These are phyloP conservation scores for Colletotrichum sp. DNA, from an alignment of 2,329 filamentous ascomycete species.

Conservation along the genomic window DNA sequence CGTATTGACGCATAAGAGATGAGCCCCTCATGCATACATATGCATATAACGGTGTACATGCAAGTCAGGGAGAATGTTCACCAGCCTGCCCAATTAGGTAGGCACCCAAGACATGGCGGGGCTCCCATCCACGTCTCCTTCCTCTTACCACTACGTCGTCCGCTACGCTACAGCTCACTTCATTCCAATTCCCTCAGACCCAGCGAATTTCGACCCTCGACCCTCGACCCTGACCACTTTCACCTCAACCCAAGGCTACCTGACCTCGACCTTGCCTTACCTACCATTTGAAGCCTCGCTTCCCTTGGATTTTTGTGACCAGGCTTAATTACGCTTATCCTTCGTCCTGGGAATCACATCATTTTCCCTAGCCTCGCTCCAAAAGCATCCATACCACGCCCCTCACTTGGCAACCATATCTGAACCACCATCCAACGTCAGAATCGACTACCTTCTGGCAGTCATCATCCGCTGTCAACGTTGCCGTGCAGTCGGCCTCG, in stretches of 20 bases:
- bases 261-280: neutral
- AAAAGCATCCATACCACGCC: neutral
- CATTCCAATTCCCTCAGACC: neutral
- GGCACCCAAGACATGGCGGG: neutral
- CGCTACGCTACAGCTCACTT: neutral
- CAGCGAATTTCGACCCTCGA: neutral
- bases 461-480: neutral
- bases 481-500: neutral
- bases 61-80: neutral
- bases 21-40: neutral
- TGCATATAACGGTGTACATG: neutral
- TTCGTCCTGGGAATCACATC: neutral
- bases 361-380: neutral
- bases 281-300: neutral
- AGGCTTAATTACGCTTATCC: neutral
- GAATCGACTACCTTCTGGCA: neutral
- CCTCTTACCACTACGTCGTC: neutral
- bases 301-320: neutral
- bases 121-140: neutral
- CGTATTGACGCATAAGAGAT: neutral
- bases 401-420: neutral
- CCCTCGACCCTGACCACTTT: neutral
- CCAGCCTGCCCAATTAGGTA: constrained; percentile 11
- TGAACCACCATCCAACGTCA: neutral
- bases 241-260: neutral